Percentiles rank a stretch among this genome's conserved stretches.
Conservation (phyloP, 2,329 filamentous ascomycete species). For the Herpotrichia juniperi region DNA sequence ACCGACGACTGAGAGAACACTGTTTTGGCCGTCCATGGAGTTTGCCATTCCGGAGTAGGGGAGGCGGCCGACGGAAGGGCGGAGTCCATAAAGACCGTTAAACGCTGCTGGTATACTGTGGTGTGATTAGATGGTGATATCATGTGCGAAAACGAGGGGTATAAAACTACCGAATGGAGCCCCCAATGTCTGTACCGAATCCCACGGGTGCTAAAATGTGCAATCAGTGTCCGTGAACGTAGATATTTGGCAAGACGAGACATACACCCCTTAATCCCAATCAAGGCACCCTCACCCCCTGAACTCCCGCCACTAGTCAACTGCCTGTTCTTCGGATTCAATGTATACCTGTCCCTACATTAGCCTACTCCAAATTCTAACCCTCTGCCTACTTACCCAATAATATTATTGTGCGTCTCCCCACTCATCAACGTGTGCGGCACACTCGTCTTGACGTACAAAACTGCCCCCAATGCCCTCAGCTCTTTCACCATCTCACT, state of each 20-base stretch:
- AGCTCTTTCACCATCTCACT: conserved; percentile 65
- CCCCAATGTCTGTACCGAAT: conserved; percentile 65
- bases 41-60: conserved; percentile 58
- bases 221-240: conserved; percentile 7
- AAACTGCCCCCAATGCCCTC: conserved; percentile 58
- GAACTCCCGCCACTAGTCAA: conserved; percentile 62
- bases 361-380: too few species aligned
- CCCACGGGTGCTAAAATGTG: conserved; percentile 53
- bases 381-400: too few species aligned
- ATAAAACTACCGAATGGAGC: conserved; percentile 50
- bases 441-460: conserved; percentile 65
- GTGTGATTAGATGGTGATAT: too few species aligned
- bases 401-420: conserved; percentile 67
- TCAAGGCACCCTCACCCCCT: conserved; percentile 66
- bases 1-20: conserved; percentile 67
- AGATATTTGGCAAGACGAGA: conserved; percentile 2
- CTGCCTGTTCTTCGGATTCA: conserved; percentile 63
- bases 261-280: conserved; percentile 58
- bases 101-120: conserved; percentile 62
- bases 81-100: conserved; percentile 63
- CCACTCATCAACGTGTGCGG: conserved; percentile 64
- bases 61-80: conserved; percentile 60
- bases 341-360: too few species aligned
- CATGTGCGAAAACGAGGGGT: not conserved
- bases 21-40: conserved; percentile 68